Conservation (phyloP, 805 yeast genomes). For the Saccharomyces paradoxus region DNA sequence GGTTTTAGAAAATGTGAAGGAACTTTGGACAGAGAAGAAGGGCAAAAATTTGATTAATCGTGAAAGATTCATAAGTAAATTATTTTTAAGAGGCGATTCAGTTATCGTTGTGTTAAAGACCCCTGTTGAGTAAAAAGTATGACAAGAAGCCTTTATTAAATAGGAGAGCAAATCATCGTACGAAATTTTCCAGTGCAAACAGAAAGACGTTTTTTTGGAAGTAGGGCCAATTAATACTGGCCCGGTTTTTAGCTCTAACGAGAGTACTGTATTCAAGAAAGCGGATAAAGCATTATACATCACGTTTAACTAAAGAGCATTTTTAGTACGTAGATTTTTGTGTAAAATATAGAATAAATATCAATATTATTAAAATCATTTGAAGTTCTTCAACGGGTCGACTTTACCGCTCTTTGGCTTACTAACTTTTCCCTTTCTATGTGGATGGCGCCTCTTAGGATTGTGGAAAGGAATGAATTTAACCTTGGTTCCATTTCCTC, state of each 20-base stretch:
- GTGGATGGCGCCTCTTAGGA: conserved; percentile 32
- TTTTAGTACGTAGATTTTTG: background rate
- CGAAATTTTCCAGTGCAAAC: background rate
- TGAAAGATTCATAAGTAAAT: conserved; percentile 77
- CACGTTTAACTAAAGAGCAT: background rate
- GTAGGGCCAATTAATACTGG: background rate
- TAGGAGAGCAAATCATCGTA: background rate
- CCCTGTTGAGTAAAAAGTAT: conserved; percentile 18
- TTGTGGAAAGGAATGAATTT: conserved; percentile 68
- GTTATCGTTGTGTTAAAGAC: conserved; percentile 72
- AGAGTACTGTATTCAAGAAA: background rate
- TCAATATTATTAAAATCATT: conserved; percentile 15
- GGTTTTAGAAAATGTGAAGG: conserved; percentile 87
- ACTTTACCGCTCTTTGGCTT: conserved; percentile 41
- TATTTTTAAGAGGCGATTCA: conserved; percentile 92
- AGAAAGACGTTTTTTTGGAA: background rate
- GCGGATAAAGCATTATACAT: background rate
- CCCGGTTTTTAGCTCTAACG: background rate
- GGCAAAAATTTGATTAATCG: conserved; percentile 51
- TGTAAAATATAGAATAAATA: background rate
- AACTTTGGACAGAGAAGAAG: conserved; percentile 64
- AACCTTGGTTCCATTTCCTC: conserved; percentile 45
- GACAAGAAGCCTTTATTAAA: background rate
- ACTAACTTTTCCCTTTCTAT: conserved; percentile 31
- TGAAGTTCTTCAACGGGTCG: conserved; percentile 60